Conservation (phyloP, 352 stramenopile species). For the Phytophthora fragariae region DNA sequence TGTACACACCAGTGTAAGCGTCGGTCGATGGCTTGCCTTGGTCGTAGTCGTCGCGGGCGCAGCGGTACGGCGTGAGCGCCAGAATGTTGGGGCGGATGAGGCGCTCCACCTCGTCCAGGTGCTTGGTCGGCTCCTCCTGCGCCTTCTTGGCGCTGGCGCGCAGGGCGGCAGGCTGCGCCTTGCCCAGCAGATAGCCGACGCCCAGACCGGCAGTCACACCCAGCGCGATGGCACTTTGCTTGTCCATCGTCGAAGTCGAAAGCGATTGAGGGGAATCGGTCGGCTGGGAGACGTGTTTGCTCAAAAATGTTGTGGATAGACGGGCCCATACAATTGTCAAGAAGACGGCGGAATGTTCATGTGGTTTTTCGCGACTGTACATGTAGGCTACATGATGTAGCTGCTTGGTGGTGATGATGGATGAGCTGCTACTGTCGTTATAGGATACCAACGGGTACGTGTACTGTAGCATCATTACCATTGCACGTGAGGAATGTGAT, state of each 20-base stretch:
- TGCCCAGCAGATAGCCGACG: constrained; percentile 73
- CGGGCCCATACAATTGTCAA: constrained; percentile 24
- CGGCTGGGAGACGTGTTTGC: constrained; percentile 33
- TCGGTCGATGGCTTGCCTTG: constrained; percentile 43
- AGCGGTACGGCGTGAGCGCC: constrained; percentile 96
- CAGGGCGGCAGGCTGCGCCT: constrained; percentile 42
- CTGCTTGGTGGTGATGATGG: neutral
- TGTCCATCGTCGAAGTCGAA: constrained; percentile 62
- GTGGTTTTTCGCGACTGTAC: constrained; percentile 10
- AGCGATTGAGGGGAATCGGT: constrained; percentile 11
- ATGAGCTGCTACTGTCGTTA: neutral
- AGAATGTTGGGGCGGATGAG: constrained; percentile 98
- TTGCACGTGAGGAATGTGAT: neutral
- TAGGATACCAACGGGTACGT: too few species aligned
- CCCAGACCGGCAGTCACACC: constrained; percentile 69
- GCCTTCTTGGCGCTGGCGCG: constrained; percentile 7
- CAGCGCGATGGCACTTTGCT: constrained; percentile 67
- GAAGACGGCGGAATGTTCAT: constrained; percentile 24
- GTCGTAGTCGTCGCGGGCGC: constrained; percentile 97
- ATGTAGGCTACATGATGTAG: too few species aligned
- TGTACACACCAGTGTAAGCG: neutral
- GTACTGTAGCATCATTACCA: neutral
- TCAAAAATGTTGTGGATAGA: constrained; percentile 30
- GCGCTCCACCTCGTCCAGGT: constrained; percentile 73
- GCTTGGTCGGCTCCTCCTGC: neutral